phyloP scores from a whole-genome alignment of 257 asterid genomes.

The Ilex asprella region DNA sequence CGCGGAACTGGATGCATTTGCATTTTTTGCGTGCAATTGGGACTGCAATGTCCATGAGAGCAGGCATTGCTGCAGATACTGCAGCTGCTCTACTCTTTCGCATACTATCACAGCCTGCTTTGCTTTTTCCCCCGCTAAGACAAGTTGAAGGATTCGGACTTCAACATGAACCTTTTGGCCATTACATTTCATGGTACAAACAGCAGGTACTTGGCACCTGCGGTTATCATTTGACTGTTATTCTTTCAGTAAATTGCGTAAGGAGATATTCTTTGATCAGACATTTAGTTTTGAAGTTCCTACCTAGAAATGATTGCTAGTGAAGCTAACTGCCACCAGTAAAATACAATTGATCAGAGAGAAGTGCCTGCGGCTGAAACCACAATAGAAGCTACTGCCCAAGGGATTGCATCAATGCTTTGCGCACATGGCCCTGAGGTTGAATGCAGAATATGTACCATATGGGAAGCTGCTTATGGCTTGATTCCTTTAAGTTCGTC shows the following conservation, averaged over 20 bases:
- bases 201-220: slow-evolving; percentile 53
- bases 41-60: slow-evolving; percentile 97
- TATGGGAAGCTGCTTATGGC: slow-evolving; percentile 99
- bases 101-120: slow-evolving; percentile 93
- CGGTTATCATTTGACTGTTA: slow-evolving; percentile 11
- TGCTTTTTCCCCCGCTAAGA: slow-evolving; percentile 86
- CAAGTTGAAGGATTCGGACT: slow-evolving; percentile 90
- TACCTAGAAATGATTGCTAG: not conserved
- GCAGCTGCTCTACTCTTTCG: slow-evolving; percentile 99
- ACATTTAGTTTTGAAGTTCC: not conserved
- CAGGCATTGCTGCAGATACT: slow-evolving; percentile 93
- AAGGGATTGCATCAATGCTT: slow-evolving; percentile 99
- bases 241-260: slow-evolving; percentile 8
- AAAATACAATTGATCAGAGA: slow-evolving; percentile 43
- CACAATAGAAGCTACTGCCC: slow-evolving; percentile 95
- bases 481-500: slow-evolving; percentile 93
- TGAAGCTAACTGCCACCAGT: slow-evolving; percentile 10
- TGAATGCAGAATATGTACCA: slow-evolving; percentile 98
- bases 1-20: slow-evolving; percentile 98
- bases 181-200: slow-evolving; percentile 48
- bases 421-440: slow-evolving; percentile 99
- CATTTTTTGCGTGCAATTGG: slow-evolving; percentile 98
- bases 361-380: slow-evolving; percentile 82
- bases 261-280: not conserved
- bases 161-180: slow-evolving; percentile 56